These are phyloP conservation scores for Magnaporthiopsis poae DNA, from an alignment of 2,329 filamentous ascomycete species.

Conservation along the genomic window DNA sequence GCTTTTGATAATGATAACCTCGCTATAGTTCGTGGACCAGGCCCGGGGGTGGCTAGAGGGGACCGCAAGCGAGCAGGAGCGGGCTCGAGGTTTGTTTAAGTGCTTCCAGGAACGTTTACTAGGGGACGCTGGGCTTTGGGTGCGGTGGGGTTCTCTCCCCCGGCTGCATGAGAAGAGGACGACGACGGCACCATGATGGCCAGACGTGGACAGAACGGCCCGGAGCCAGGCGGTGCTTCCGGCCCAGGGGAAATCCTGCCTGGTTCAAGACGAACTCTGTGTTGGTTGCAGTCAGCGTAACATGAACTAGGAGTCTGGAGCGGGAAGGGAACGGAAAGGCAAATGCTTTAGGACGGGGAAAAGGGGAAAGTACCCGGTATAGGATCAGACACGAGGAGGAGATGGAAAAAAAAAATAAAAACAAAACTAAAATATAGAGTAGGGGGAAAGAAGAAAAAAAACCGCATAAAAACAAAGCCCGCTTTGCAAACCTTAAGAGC, in stretches of 20 bases:
- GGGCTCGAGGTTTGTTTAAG: neutral
- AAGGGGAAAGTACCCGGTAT: too few relatives aligned
- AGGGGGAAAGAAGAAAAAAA: neutral
- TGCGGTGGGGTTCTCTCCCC: neutral
- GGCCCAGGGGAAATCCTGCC: neutral
- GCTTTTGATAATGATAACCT: neutral
- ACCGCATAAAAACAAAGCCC: neutral
- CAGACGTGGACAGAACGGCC: neutral
- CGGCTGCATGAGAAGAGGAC: neutral
- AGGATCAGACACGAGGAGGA: too few relatives aligned
- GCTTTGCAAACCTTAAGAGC: neutral
- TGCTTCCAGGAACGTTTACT: neutral
- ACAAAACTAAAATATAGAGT: neutral
- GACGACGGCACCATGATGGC: neutral
- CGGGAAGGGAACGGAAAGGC: too few relatives aligned
- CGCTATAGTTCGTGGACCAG: neutral
- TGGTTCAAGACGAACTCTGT: too few relatives aligned
- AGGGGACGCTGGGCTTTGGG: neutral
- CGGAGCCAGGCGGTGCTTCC: neutral
- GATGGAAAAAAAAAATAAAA: neutral
- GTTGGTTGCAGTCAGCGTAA: too few relatives aligned
- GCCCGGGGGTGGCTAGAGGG: neutral
- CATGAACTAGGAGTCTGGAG: too few relatives aligned
- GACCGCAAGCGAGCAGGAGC: neutral
- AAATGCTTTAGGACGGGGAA: too few relatives aligned